Conservation (phyloP, 1,284 basidiomycete species). For the Rhodofomes roseus region DNA sequence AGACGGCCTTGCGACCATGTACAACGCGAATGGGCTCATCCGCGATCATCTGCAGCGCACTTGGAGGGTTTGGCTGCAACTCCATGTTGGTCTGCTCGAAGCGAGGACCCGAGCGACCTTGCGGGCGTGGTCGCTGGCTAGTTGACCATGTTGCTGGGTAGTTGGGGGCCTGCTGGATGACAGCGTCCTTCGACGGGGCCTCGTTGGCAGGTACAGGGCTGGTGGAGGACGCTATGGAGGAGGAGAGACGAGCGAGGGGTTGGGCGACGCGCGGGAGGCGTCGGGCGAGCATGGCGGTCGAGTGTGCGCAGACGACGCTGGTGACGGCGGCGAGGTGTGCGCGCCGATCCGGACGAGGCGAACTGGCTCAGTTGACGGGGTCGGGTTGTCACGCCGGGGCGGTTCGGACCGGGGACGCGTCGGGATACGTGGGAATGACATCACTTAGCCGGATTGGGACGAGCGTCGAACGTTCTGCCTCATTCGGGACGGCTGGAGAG, state of each 20-base stretch:
- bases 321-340: conserved; percentile 5
- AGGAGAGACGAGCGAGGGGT: conserved; percentile 30
- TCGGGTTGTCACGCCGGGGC: neutral
- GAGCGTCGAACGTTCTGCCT: conserved; percentile 4
- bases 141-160: conserved; percentile 75
- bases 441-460: neutral
- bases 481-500: conserved; percentile 8
- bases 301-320: conserved; percentile 14
- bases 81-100: conserved; percentile 91
- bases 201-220: conserved; percentile 21
- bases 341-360: neutral
- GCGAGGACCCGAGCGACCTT: conserved; percentile 57
- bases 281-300: conserved; percentile 33
- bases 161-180: conserved; percentile 74
- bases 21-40: conserved; percentile 85
- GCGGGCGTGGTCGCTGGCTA: conserved; percentile 63
- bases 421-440: neutral
- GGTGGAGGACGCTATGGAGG: conserved; percentile 24
- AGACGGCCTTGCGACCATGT: conserved; percentile 78
- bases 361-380: neutral
- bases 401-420: conserved; percentile 3
- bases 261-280: conserved; percentile 30
- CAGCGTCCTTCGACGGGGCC: conserved; percentile 30
- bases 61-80: conserved; percentile 86
- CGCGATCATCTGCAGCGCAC: conserved; percentile 87